Base-by-base conservation (phyloP, 306 rosid genomes). In the Trichosanthes truncata region DNA sequence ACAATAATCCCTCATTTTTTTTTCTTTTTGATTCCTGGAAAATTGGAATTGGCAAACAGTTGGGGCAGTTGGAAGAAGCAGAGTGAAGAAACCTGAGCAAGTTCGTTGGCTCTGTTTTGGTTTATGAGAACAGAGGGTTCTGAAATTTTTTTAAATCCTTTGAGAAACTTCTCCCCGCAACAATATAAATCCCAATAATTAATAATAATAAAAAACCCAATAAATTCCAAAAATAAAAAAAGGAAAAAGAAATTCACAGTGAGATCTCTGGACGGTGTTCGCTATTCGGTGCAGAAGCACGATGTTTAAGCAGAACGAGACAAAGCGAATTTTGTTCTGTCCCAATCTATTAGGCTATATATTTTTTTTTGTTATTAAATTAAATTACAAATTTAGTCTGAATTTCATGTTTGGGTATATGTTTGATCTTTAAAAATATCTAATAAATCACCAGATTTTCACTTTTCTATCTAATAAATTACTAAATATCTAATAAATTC, bases 1-100 rank as follows among this genome's bases (percentile, higher is more conserved):
- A 6, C 23, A 59, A 46, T 29, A 74, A 77, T 57, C 53, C 81
- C 60, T 83, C 93, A 89, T 89, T 68, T 11, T 67, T 18, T 12
- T 21, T 11, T 23, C 8, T 5, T 13, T 38, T 59, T 15, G n/a
- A 23, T 77, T 77, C 41, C 41, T 10, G 56, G 26, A 49, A 74
- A 26, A 8, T 29, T 49, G 59, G 78, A 74, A 26, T 46, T 12
- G 20, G 6, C 0, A 40, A 6, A 38, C 29, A 36, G 29, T 36
- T 38, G 69, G 26, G 25, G 74, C 46, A 36, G 74, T 62, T 38
- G 48, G 74, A 36, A 38, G 74, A 38, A 33, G 21, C 4, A 67
- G 74, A 67, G 31, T 40, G 74, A 67, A 67, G 31, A 40, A 67
- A 38, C 10, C 18, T 10, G 51, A 20, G 7, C 17, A 40, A 43